These are phyloP conservation scores for Cyclotella distinguenda DNA, from an alignment of 108 stramenopile genomes.

Conservation along the genomic window DNA sequence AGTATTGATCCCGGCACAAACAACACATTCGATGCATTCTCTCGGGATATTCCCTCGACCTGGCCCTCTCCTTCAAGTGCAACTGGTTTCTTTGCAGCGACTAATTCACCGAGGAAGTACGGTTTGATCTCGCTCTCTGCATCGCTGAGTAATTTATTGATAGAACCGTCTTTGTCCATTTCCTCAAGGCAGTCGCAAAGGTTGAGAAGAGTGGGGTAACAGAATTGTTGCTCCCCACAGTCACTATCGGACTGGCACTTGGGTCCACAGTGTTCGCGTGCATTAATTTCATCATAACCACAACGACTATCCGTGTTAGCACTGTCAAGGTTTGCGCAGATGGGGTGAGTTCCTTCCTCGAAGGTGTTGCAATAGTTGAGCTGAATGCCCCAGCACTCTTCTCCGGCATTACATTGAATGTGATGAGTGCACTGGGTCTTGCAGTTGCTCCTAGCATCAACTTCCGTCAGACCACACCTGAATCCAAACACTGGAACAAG, in stretches of 20 bases:
- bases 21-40: not conserved
- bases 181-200: constrained; percentile 40
- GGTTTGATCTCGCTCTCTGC: constrained; percentile 10
- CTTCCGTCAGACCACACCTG: constrained; percentile 37
- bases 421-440: constrained; percentile 34
- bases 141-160: not conserved
- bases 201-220: constrained; percentile 36
- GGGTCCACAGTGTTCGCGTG: constrained; percentile 38
- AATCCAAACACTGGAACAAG: constrained; percentile 37
- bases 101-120: constrained; percentile 13
- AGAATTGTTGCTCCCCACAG: constrained; percentile 21
- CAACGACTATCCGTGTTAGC: constrained; percentile 34
- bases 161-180: constrained; percentile 6
- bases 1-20: not conserved
- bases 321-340: constrained; percentile 35
- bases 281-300: constrained; percentile 36
- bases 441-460: constrained; percentile 48
- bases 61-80: constrained; percentile 12
- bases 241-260: constrained; percentile 25
- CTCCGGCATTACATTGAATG: constrained; percentile 22
- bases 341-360: constrained; percentile 39
- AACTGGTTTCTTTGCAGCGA: constrained; percentile 10
- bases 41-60: constrained; percentile 16
- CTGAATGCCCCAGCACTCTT: constrained; percentile 47
- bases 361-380: constrained; percentile 50